Percentiles rank a stretch among this genome's conserved stretches.
These are phyloP conservation scores for Rubus parviflorus DNA, from an alignment of 306 rosid genomes.

Conservation along the genomic window DNA sequence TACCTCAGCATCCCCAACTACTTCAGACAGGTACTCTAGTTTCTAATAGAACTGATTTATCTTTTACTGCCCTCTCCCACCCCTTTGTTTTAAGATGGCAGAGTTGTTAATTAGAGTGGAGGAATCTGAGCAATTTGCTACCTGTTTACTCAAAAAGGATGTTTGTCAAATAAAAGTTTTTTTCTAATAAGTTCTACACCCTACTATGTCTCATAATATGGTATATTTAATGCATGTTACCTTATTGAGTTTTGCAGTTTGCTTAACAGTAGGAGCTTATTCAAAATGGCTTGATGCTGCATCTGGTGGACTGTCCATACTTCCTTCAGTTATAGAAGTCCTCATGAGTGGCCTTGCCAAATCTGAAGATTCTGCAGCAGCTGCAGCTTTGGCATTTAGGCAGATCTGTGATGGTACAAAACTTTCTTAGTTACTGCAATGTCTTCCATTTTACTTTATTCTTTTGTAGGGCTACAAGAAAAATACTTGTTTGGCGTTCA, in stretches of 20 bases:
- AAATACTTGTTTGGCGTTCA: not conserved
- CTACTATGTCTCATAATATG: not conserved
- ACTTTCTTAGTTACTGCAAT: constrained; percentile 9
- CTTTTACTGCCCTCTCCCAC: not conserved
- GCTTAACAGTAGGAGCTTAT: constrained; percentile 90
- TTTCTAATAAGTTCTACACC: not conserved
- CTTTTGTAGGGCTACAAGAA: not conserved
- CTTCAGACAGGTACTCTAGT: constrained; percentile 85
- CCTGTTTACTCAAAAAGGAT: not conserved
- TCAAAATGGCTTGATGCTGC: constrained; percentile 97
- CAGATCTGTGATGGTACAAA: constrained; percentile 91
- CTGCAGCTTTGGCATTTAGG: constrained; percentile 93
- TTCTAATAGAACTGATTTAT: not conserved
- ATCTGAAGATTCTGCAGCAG: constrained; percentile 96
- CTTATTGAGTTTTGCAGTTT: constrained; percentile 62
- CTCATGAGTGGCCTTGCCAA: constrained; percentile 94
- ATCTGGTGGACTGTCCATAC: constrained; percentile 67
- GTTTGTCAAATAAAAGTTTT: constrained; percentile 4
- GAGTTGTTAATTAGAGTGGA: not conserved
- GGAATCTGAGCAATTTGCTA: not conserved
- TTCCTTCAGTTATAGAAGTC: constrained; percentile 82
- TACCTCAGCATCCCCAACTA: constrained; percentile 85
- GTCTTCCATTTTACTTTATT: not conserved
- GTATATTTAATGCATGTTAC: constrained; percentile 2
- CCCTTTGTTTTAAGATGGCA: not conserved